These are phyloP conservation scores for Omphalotus olearius DNA, from an alignment of 1,284 basidiomycete genomes.

Conservation along the genomic window DNA sequence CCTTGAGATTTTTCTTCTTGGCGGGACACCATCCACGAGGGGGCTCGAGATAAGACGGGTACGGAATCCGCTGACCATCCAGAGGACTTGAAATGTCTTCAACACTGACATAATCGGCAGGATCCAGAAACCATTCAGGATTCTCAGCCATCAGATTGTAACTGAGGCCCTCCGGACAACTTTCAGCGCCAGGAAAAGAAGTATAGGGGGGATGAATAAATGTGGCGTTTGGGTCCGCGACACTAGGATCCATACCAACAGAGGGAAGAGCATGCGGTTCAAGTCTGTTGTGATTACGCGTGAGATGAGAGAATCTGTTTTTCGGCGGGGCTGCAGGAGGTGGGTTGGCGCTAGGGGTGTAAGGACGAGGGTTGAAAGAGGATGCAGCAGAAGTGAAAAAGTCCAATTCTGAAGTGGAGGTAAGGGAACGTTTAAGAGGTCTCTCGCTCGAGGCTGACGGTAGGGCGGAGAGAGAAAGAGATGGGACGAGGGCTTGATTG, in stretches of 20 bases:
- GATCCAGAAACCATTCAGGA: slow-evolving; percentile 71
- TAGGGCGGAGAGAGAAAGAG: slow-evolving; percentile 19
- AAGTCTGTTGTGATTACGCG: slow-evolving; percentile 14
- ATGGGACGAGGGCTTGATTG: slow-evolving; percentile 10
- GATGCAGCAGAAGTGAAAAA: slow-evolving; percentile 57
- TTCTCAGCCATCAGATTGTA: slow-evolving; percentile 67
- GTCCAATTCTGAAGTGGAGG: slow-evolving; percentile 38
- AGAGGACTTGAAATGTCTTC: slow-evolving; percentile 14
- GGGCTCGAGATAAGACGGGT: slow-evolving; percentile 71
- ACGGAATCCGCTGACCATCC: slow-evolving; percentile 46
- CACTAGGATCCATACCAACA: slow-evolving; percentile 61
- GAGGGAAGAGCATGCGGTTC: slow-evolving; percentile 41
- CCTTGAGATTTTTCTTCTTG: slow-evolving; percentile 69
- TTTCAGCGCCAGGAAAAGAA: slow-evolving; percentile 54
- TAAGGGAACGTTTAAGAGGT: slow-evolving; percentile 46
- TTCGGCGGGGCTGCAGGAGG: slow-evolving; percentile 20
- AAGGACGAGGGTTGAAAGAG: slow-evolving; percentile 58
- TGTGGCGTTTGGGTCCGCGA: slow-evolving; percentile 52
- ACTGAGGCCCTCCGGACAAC: slow-evolving; percentile 61
- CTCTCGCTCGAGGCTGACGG: slow-evolving; percentile 22
- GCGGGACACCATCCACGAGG: slow-evolving; percentile 78
- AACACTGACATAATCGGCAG: slow-evolving; percentile 55
- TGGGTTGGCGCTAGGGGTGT: slow-evolving; percentile 35
- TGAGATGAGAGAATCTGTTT: slow-evolving; percentile 6
- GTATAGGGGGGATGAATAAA: slow-evolving; percentile 72